A percentile compares a stretch with the other conserved stretches of the same genome.
Conservation (phyloP, 495 filamentous ascomycete genomes). For the Daldinia bambusicola region DNA sequence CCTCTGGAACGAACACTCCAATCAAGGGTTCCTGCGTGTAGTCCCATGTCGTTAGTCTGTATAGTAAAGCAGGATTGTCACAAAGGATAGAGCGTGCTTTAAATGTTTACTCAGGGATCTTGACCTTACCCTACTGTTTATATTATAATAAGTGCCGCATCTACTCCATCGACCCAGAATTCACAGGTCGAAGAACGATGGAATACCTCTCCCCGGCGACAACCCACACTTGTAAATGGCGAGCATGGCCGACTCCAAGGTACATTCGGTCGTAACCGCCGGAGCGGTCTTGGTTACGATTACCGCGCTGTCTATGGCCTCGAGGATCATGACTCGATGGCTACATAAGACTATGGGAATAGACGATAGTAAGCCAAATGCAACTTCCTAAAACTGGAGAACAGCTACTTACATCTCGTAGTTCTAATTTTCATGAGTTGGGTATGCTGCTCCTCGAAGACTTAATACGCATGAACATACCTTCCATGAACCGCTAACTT, state of each 20-base stretch:
- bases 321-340: constrained; percentile 33
- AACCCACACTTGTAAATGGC: constrained; percentile 9
- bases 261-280: constrained; percentile 13
- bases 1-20: constrained; percentile 19
- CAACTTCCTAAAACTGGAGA: background rate
- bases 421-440: constrained; percentile 36
- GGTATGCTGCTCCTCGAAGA: constrained; percentile 12
- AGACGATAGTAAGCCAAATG: constrained; percentile 36
- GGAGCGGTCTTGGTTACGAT: constrained; percentile 30
- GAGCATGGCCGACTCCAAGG: constrained; percentile 24
- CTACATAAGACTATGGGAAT: constrained; percentile 31
- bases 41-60: constrained; percentile 24
- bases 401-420: constrained; percentile 17
- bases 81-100: constrained; percentile 13
- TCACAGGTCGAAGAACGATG: constrained; percentile 21
- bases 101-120: background rate
- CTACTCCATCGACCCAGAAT: constrained; percentile 8
- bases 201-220: constrained; percentile 4
- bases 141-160: constrained; percentile 20
- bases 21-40: constrained; percentile 20
- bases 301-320: constrained; percentile 30
- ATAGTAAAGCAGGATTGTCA: constrained; percentile 11
- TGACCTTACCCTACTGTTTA: constrained; percentile 15
- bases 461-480: too few relatives aligned
- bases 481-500: background rate